phyloP scores from a whole-genome alignment of 345 rosid species.

The Cardamine chenopodiifolia region DNA sequence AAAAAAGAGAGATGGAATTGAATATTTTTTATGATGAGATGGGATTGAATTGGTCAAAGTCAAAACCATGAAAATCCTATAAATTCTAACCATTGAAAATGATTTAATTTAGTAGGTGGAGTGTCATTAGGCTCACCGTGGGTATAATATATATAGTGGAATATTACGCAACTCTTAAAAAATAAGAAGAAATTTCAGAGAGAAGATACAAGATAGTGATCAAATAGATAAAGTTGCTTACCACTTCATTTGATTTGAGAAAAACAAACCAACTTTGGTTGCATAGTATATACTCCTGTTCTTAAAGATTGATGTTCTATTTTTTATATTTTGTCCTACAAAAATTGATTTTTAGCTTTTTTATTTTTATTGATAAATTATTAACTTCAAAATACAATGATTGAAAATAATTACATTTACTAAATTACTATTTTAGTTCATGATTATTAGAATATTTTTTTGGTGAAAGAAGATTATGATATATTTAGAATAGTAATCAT shows the following conservation, averaged over 20 bases:
- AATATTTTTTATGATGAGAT: neutral
- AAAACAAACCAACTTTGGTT: neutral
- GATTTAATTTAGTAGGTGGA: constrained; percentile 3
- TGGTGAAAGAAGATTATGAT: too few species aligned
- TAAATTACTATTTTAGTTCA: too few species aligned
- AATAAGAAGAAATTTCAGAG: neutral
- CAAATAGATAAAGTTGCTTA: constrained; percentile 32
- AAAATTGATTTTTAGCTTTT: too few species aligned
- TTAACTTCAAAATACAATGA: too few species aligned
- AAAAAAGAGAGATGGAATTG: neutral
- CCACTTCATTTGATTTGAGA: constrained; percentile 29
- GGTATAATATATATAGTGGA: constrained; percentile 35
- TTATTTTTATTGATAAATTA: too few species aligned
- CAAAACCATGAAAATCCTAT: constrained; percentile 22
- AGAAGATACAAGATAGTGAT: constrained; percentile 20
- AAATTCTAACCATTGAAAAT: neutral
- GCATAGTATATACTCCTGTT: constrained; percentile 8
- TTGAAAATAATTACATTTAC: too few species aligned
- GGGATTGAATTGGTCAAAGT: constrained; percentile 31
- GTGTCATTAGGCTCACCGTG: neutral
- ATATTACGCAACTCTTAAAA: constrained; percentile 14
- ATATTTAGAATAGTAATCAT: too few species aligned
- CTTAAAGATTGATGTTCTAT: too few species aligned
- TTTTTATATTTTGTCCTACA: too few species aligned
- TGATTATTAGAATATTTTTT: too few species aligned